Conservation (phyloP, 306 rosid genomes). For the Begonia loranthoides region DNA sequence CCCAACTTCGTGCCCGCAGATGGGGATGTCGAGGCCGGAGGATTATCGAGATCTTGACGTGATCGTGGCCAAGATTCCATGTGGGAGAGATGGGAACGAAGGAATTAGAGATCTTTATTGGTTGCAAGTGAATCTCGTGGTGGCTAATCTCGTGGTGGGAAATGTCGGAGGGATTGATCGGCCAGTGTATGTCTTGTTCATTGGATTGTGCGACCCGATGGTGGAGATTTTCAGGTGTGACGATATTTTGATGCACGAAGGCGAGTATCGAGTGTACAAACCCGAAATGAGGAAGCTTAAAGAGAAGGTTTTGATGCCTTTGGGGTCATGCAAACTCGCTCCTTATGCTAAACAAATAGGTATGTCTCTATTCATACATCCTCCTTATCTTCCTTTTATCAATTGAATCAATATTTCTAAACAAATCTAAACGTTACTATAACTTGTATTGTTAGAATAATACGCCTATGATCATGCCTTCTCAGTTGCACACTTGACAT, state of each 20-base stretch:
- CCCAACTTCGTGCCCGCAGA: slow-evolving; percentile 36
- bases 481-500: too few species aligned
- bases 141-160: slow-evolving; percentile 52
- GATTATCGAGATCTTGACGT: slow-evolving; percentile 35
- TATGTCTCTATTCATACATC: slow-evolving; percentile 2
- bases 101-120: slow-evolving; percentile 44
- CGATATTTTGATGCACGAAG: slow-evolving; percentile 36
- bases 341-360: slow-evolving; percentile 49
- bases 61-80: slow-evolving; percentile 45
- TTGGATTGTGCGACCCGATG: slow-evolving; percentile 79
- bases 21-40: slow-evolving; percentile 35
- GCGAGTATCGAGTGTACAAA: slow-evolving; percentile 36
- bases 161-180: slow-evolving; percentile 16
- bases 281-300: slow-evolving; percentile 51
- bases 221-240: slow-evolving; percentile 75
- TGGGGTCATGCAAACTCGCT: slow-evolving; percentile 68
- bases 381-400: background rate
- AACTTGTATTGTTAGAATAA: too few species aligned
- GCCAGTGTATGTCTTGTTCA: slow-evolving; percentile 43
- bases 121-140: slow-evolving; percentile 72
- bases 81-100: slow-evolving; percentile 15
- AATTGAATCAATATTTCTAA: background rate
- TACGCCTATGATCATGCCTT: too few species aligned
- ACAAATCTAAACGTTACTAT: too few species aligned
- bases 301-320: slow-evolving; percentile 52